These are phyloP conservation scores for Ceratocystis cubensis DNA, from an alignment of 2,329 filamentous ascomycete genomes.

Conservation along the genomic window DNA sequence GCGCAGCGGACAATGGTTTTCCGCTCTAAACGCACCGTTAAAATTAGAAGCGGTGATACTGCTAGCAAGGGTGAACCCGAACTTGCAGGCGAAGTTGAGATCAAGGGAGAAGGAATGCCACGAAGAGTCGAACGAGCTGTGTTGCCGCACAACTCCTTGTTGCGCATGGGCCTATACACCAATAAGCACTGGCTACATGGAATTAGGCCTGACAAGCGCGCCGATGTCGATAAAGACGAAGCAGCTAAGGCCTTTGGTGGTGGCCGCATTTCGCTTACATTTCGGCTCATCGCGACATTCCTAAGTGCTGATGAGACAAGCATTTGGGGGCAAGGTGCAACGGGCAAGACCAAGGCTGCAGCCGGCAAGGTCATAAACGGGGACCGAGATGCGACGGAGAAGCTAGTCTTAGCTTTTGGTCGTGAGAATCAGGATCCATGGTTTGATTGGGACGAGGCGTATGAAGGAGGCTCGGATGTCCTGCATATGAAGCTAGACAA, in stretches of 20 bases:
- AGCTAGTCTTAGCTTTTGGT: slow-evolving; percentile 68
- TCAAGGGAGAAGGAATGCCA: slow-evolving; percentile 21
- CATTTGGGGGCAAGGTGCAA: slow-evolving; percentile 91
- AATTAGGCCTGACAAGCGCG: slow-evolving; percentile 79
- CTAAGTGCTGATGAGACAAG: slow-evolving; percentile 47
- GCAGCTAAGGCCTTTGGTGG: slow-evolving; percentile 62
- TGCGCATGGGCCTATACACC: slow-evolving; percentile 65
- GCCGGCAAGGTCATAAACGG: slow-evolving; percentile 59
- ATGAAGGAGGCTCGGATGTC: slow-evolving; percentile 76
- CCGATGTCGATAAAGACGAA: slow-evolving; percentile 49
- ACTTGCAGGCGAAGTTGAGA: slow-evolving; percentile 28
- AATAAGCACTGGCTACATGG: slow-evolving; percentile 84
- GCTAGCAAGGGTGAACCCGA: neutral
- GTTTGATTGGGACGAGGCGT: slow-evolving; percentile 63
- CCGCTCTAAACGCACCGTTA: slow-evolving; percentile 57
- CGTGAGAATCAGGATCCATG: slow-evolving; percentile 63
- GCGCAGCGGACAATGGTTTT: slow-evolving; percentile 83
- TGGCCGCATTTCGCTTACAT: slow-evolving; percentile 81
- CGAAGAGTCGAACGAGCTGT: slow-evolving; percentile 54
- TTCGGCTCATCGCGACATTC: slow-evolving; percentile 79
- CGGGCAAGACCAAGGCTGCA: slow-evolving; percentile 46
- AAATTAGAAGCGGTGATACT: slow-evolving; percentile 23
- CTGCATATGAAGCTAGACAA: slow-evolving; percentile 42
- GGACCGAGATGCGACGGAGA: slow-evolving; percentile 49
- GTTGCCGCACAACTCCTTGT: slow-evolving; percentile 81